Conservation (phyloP, 805 yeast genomes). For the Saturnispora galanensis region DNA sequence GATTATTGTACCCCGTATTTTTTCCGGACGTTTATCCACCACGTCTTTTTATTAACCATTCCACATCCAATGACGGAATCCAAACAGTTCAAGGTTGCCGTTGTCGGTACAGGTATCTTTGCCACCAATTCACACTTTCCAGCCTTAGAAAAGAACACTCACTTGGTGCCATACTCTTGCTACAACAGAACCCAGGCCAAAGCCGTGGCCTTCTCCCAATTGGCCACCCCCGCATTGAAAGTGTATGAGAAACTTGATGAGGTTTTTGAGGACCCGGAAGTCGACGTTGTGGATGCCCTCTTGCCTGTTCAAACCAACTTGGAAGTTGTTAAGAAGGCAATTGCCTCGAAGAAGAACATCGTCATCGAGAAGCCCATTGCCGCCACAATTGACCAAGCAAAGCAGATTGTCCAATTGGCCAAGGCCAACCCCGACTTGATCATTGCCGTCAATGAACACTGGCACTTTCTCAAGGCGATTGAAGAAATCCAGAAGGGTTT, state of each 20-base stretch:
- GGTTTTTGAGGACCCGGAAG: constrained; percentile 53
- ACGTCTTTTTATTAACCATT: background rate
- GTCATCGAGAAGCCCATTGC: constrained; percentile 89
- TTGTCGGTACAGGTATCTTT: constrained; percentile 80
- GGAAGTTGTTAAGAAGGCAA: constrained; percentile 57
- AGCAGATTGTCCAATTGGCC: constrained; percentile 62
- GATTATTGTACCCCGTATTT: no score
- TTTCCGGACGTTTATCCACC: background rate
- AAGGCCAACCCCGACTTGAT: constrained; percentile 50
- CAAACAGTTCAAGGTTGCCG: constrained; percentile 42
- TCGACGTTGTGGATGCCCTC: constrained; percentile 75
- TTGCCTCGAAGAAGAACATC: constrained; percentile 68
- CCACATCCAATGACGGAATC: background rate
- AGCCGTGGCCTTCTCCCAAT: constrained; percentile 65
- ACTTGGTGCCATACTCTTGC: constrained; percentile 55
- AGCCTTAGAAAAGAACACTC: constrained; percentile 41
- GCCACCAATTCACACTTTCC: constrained; percentile 83
- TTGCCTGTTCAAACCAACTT: constrained; percentile 82
- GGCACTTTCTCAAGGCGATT: constrained; percentile 64
- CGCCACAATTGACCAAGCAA: constrained; percentile 72
- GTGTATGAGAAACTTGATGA: constrained; percentile 55
- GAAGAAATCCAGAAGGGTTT: constrained; percentile 44
- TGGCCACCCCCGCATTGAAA: constrained; percentile 40
- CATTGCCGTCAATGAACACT: constrained; percentile 75
- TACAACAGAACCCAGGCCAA: constrained; percentile 77